Conservation (phyloP, 2,329 filamentous ascomycete genomes). For the Penicillium expansum region DNA sequence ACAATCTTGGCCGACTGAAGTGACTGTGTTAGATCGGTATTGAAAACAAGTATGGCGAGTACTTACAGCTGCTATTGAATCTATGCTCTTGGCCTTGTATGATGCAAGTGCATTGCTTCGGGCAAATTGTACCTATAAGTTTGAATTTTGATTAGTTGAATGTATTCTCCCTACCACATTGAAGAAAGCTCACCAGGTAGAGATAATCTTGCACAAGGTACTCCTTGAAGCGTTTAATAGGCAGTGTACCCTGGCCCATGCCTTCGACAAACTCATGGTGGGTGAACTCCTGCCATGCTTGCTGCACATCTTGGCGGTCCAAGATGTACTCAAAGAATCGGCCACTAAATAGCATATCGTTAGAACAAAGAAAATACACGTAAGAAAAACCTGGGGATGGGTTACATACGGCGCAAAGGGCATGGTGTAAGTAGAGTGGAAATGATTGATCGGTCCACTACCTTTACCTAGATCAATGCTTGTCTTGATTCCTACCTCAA, state of each 20-base stretch:
- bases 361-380: background rate
- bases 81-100: constrained; percentile 75
- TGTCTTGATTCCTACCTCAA: constrained; percentile 60
- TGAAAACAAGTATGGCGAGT: background rate
- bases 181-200: constrained; percentile 61
- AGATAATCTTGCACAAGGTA: constrained; percentile 93
- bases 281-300: constrained; percentile 71
- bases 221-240: constrained; percentile 73
- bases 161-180: background rate
- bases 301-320: constrained; percentile 68
- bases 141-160: constrained; percentile 4
- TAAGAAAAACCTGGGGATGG: background rate
- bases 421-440: constrained; percentile 59
- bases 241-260: constrained; percentile 72
- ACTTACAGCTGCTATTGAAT: constrained; percentile 67
- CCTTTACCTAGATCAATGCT: constrained; percentile 57
- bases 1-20: constrained; percentile 66
- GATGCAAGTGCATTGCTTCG: constrained; percentile 79
- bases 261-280: constrained; percentile 78
- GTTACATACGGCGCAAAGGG: constrained; percentile 56
- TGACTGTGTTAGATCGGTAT: background rate
- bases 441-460: constrained; percentile 65
- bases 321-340: constrained; percentile 82
- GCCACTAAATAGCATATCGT: constrained; percentile 49
- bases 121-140: constrained; percentile 72